These are phyloP conservation scores for Scheffersomyces amazonensis DNA, from an alignment of 805 yeast species.

Conservation along the genomic window DNA sequence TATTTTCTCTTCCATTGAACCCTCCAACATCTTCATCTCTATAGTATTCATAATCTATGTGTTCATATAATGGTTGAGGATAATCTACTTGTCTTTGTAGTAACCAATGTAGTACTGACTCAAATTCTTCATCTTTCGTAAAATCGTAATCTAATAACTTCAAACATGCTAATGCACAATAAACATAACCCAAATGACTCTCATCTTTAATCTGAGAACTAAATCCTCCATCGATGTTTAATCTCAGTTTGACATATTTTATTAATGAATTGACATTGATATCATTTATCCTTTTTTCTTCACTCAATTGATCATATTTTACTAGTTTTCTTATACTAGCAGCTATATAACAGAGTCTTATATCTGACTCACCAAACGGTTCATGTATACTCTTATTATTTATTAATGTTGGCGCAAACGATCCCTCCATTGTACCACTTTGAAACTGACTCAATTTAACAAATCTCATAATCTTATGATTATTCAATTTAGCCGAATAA, in stretches of 20 bases:
- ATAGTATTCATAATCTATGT: slow-evolving; percentile 12
- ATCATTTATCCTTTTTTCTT: slow-evolving; percentile 22
- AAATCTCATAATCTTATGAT: slow-evolving; percentile 53
- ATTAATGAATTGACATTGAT: slow-evolving; percentile 42
- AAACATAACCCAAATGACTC: slow-evolving; percentile 84
- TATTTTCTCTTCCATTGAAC: slow-evolving; percentile 83
- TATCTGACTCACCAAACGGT: slow-evolving; percentile 64
- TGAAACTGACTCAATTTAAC: slow-evolving; percentile 56
- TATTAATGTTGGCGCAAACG: slow-evolving; percentile 32
- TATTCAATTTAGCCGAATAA: slow-evolving; percentile 24
- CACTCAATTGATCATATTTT: slow-evolving; percentile 20
- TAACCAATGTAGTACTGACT: slow-evolving; percentile 43
- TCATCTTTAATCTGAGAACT: slow-evolving; percentile 55
- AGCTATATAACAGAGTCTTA: slow-evolving; percentile 75
- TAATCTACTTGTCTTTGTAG: slow-evolving; percentile 58
- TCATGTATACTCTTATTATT: slow-evolving; percentile 8
- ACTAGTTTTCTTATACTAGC: slow-evolving; percentile 55
- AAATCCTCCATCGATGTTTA: slow-evolving; percentile 66
- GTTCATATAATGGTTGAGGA: slow-evolving; percentile 25
- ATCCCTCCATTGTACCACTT: slow-evolving; percentile 26
- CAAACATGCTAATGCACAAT: slow-evolving; percentile 73
- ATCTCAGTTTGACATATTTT: slow-evolving; percentile 26
- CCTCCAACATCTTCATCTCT: slow-evolving; percentile 63
- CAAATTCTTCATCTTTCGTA: slow-evolving; percentile 33
- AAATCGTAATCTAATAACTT: slow-evolving; percentile 31